Evolutionary conservation across 2,329 filamentous ascomycete species (phyloP).

Genomic region (Alternaria incomplexa): DNA sequence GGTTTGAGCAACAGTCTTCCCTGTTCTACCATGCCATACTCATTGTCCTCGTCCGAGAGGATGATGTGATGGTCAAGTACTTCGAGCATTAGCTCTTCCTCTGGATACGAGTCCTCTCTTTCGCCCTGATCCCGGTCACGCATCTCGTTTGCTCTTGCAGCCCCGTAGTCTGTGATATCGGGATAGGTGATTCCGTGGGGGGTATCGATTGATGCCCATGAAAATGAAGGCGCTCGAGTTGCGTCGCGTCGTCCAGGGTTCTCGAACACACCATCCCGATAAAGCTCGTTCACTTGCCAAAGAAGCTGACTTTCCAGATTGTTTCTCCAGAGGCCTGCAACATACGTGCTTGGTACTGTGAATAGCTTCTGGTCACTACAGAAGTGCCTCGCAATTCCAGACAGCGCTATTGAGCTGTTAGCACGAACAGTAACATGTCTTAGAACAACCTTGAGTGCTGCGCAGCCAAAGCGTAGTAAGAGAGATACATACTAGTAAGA

Average conservation of each 20-base stretch:
- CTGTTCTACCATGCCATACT: neutral
- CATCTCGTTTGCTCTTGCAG: neutral
- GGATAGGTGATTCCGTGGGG: constrained; percentile 20
- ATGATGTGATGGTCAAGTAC: neutral
- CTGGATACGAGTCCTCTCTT: neutral
- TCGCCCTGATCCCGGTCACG: neutral
- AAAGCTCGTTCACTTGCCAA: constrained; percentile 16
- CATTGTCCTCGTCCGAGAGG: neutral
- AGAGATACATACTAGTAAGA: too few relatives aligned
- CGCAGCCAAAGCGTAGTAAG: too few relatives aligned
- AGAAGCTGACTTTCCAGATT: constrained; percentile 24
- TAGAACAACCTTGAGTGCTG: too few relatives aligned
- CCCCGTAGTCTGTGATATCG: constrained; percentile 12
- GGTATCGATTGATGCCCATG: constrained; percentile 25
- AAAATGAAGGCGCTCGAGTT: constrained; percentile 23
- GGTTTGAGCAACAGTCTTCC: neutral
- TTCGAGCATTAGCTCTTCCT: neutral
- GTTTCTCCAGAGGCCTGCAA: constrained; percentile 24
- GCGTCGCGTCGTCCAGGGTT: neutral
- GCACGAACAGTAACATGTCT: too few relatives aligned
- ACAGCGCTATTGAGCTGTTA: constrained; percentile 5
- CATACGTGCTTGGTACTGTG: constrained; percentile 1
- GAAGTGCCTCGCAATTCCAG: constrained; percentile 18
- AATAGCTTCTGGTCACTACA: neutral
- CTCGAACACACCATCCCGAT: neutral